Evolutionary conservation across 2,329 filamentous ascomycete genomes (phyloP).

Genomic region (Fusarium xylarioides): DNA sequence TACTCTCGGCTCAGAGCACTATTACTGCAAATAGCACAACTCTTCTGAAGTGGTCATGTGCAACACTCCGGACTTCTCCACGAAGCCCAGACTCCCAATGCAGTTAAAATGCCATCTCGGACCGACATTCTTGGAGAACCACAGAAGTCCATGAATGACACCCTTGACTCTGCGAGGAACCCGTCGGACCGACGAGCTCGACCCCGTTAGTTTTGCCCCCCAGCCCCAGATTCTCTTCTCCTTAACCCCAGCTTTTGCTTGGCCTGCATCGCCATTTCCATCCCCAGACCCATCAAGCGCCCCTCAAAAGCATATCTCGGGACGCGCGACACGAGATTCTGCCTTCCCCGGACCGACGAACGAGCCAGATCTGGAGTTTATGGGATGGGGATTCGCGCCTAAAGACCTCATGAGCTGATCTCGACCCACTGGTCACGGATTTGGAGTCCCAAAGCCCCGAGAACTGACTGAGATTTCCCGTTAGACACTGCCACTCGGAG

Average conservation of each 20-base stretch:
- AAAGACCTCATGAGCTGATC: constrained; percentile 12
- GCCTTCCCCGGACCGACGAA: constrained; percentile 16
- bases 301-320: background rate
- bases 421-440: background rate
- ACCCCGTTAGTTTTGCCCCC: constrained; percentile 8
- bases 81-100: background rate
- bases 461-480: background rate
- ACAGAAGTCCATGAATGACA: background rate
- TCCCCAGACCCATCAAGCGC: constrained; percentile 6
- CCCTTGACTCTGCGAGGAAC: background rate
- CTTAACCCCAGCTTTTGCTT: constrained; percentile 32
- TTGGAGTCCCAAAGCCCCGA: background rate
- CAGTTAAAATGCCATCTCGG: background rate
- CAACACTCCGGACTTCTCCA: background rate
- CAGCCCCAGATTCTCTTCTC: constrained; percentile 27
- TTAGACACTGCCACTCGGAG: background rate
- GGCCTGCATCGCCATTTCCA: background rate
- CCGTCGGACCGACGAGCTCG: constrained; percentile 24
- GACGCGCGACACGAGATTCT: background rate
- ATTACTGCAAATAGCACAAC: background rate
- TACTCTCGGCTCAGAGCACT: background rate
- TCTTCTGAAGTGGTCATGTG: background rate
- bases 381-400: constrained; percentile 1
- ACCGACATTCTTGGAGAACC: background rate
- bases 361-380: background rate